Base-by-base conservation (phyloP, 805 yeast genomes). In the Candida methanosorbosa region DNA sequence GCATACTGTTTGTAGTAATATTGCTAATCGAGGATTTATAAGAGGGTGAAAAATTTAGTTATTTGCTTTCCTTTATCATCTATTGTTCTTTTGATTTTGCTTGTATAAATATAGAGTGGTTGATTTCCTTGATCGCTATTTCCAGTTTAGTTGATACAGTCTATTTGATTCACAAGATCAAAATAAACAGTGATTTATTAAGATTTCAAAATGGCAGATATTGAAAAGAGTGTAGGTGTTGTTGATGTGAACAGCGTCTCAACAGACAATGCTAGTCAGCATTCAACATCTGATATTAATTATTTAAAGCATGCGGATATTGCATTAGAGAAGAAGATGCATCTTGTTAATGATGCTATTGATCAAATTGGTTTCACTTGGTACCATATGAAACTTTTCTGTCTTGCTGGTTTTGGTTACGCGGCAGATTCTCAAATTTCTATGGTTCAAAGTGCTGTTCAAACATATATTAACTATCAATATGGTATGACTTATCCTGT, bases 331-430 rank as follows among this genome's bases (percentile, higher is more conserved):
- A 49, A 48, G 29, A 71, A 70, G 39, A 66, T 70, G 47, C 54
- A 51, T 29, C 49, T 72, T 9, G 54, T 73, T 33, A 72, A 73
- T 48, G 52, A 69, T 37, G 76, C 81, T 16, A 59, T 75, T 38
- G 78, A 75, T 45, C 75, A 75, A 43, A 71, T 75, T 35, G 81
- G 81, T 0, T 71, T 75, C 55, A 74, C 81, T 2, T 64, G 70
- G 62, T 70, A 66, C 42, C 78, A 73, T 40, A 55, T 62, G 35
- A 63, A 68, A 45, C 50, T 69, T 12, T 72, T 73, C 46, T 59
- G 62, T 39, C 48, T 73, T 16, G 72, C 72, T 22, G 79, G 79
- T 9, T 65, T 68, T 55, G 79, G 79, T 19, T 73, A 72, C 39
- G 64, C 70, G 4, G 72, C 66, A 9, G 77, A 75, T 44, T 68